Evolutionary conservation across 176 grass and related monocot species (phyloP).

Genomic region (Cymbopogon citratus): DNA sequence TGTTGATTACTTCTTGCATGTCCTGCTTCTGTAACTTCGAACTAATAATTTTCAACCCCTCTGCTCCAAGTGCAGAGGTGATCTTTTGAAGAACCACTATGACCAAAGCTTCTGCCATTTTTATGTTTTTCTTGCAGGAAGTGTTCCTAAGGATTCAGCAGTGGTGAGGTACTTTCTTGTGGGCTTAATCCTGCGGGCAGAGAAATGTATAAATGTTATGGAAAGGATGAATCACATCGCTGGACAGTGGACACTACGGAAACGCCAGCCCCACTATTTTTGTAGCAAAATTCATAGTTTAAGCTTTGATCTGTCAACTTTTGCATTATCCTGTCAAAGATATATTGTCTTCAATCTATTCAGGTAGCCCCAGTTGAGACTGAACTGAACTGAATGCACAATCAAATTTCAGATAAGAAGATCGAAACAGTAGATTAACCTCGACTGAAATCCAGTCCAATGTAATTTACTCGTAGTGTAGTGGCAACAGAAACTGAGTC

Average conservation of each 20-base stretch:
- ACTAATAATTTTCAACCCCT: neutral
- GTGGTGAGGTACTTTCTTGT: neutral
- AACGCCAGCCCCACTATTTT: neutral
- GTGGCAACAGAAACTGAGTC: neutral
- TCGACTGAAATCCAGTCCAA: neutral
- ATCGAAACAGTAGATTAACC: neutral
- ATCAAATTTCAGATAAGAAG: neutral
- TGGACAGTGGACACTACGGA: neutral
- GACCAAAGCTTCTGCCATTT: constrained; percentile 31
- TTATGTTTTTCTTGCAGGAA: neutral
- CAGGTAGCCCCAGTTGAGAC: neutral
- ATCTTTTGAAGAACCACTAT: constrained; percentile 33
- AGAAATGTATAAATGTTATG: neutral
- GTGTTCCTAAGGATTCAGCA: neutral
- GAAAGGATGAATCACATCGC: neutral
- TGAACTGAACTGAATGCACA: neutral
- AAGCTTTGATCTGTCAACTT: neutral
- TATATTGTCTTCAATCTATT: neutral
- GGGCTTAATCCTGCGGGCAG: neutral
- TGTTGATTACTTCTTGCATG: constrained; percentile 22
- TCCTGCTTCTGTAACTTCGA: constrained; percentile 22
- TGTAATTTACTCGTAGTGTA: neutral
- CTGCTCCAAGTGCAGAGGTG: neutral
- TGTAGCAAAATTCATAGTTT: neutral
- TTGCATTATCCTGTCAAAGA: neutral